Conservation (phyloP, 2,329 filamentous ascomycete genomes). For the Sclerotinia subarctica region DNA sequence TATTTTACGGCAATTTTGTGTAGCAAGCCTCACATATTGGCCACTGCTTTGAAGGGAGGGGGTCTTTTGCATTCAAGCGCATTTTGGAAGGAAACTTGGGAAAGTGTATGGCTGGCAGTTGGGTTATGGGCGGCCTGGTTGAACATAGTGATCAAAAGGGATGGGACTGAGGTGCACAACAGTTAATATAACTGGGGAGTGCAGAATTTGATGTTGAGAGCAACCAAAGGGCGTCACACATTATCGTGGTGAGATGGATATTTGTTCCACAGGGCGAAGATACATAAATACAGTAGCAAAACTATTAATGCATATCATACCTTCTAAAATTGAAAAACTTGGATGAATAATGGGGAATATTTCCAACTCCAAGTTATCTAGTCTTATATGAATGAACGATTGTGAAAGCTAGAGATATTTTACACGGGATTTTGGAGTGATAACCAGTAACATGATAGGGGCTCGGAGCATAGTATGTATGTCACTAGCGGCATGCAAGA, state of each 20-base stretch:
- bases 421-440: not conserved
- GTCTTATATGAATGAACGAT: not conserved
- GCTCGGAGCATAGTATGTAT: not conserved
- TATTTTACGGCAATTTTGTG: slow-evolving; percentile 11
- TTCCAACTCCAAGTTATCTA: not conserved
- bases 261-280: not conserved
- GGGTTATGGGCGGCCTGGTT: not conserved
- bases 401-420: not conserved
- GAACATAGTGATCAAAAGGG: slow-evolving; percentile 1
- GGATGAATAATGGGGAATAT: not conserved
- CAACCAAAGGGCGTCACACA: not conserved
- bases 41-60: slow-evolving; percentile 1
- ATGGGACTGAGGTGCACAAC: not conserved
- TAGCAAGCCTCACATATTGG: slow-evolving; percentile 8
- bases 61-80: not conserved
- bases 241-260: slow-evolving; percentile 7
- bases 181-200: slow-evolving; percentile 4
- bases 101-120: not conserved
- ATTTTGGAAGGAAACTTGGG: slow-evolving; percentile 8
- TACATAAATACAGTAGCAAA: not conserved
- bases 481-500: not conserved
- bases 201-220: not conserved
- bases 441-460: not conserved
- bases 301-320: not conserved
- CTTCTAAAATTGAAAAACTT: not conserved